Evolutionary conservation across 2,329 filamentous ascomycete genomes (phyloP).

Genomic region (Berkeleyomyces basicola): DNA sequence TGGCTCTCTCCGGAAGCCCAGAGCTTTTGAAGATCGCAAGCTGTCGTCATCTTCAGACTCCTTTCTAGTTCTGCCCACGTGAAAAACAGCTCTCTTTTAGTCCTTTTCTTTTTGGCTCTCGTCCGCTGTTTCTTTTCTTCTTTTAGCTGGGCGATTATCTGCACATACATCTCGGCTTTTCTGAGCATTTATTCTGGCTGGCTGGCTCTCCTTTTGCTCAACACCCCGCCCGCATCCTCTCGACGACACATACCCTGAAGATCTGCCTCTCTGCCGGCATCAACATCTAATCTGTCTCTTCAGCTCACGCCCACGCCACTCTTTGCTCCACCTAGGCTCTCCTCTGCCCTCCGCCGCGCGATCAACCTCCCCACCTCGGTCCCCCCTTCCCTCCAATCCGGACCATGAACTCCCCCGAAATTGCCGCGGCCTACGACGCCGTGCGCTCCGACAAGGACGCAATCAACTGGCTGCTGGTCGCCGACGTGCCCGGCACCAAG

Average conservation of each 20-base stretch:
- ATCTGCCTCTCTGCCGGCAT: not conserved
- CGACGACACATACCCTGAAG: not conserved
- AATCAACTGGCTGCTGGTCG: conserved; percentile 51
- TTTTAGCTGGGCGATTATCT: not conserved
- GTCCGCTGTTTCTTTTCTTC: not conserved
- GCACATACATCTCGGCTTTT: not conserved
- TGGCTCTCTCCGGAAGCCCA: not conserved
- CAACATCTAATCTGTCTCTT: not conserved
- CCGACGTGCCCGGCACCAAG: conserved; percentile 40
- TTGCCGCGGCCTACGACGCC: conserved; percentile 47
- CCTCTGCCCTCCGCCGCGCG: not conserved
- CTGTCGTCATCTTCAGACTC: not conserved
- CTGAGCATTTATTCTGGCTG: not conserved
- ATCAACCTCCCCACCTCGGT: not conserved
- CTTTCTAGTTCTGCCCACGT: not conserved
- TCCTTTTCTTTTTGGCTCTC: not conserved
- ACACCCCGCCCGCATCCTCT: not conserved
- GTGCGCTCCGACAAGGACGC: conserved; percentile 50
- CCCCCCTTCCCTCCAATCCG: not conserved
- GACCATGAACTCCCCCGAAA: conserved; percentile 35
- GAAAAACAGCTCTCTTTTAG: not conserved
- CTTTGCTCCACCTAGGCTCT: not conserved
- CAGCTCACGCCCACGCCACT: not conserved
- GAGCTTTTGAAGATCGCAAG: not conserved
- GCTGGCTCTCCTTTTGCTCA: not conserved